These are phyloP conservation scores for Rauvolfia tetraphylla DNA, from an alignment of 257 asterid genomes.

Conservation along the genomic window DNA sequence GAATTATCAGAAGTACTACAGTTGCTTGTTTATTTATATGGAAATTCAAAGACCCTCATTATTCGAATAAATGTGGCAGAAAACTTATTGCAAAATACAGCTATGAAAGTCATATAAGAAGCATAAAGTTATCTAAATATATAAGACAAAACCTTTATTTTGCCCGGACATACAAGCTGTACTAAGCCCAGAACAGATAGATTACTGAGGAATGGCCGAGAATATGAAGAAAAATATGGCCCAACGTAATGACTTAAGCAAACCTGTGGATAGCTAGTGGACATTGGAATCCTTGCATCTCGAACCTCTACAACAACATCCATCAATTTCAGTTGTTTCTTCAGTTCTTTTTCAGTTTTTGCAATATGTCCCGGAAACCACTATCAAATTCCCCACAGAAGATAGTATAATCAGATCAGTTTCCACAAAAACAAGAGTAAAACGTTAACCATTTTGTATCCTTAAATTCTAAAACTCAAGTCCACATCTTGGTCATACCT, in stretches of 20 bases:
- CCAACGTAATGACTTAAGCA: conserved; percentile 2
- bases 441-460: conserved; percentile 11
- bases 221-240: not conserved
- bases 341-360: conserved; percentile 90
- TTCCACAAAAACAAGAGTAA: conserved; percentile 11
- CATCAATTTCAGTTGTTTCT: conserved; percentile 91
- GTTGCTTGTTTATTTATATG: not conserved
- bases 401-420: conserved; percentile 16
- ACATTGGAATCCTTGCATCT: conserved; percentile 92
- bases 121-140: not conserved
- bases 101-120: not conserved
- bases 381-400: conserved; percentile 34
- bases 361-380: conserved; percentile 99
- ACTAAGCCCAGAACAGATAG: not conserved
- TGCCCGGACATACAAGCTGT: not conserved
- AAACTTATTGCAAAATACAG: not conserved
- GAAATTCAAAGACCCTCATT: not conserved
- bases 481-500: conserved; percentile 55
- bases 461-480: conserved; percentile 18
- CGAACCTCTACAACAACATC: conserved; percentile 98
- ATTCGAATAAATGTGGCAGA: not conserved
- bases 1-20: not conserved
- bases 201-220: not conserved
- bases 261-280: conserved; percentile 90
- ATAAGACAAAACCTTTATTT: not conserved